These are phyloP conservation scores for Baorangia bicolor DNA, from an alignment of 768 basidiomycete species.

Conservation along the genomic window DNA sequence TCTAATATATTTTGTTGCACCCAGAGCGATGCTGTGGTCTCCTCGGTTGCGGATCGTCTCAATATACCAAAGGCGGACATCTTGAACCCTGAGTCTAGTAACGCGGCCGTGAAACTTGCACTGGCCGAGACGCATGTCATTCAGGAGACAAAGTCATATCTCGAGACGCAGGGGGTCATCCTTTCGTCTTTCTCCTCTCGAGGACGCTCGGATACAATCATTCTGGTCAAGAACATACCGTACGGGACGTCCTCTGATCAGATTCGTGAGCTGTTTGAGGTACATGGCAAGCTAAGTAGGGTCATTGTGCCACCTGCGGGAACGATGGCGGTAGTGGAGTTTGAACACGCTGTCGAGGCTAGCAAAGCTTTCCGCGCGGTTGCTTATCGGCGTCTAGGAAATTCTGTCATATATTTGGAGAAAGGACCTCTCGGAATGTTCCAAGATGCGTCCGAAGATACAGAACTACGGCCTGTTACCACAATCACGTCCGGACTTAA, in stretches of 20 bases:
- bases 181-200: conserved; percentile 54
- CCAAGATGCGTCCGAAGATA: conserved; percentile 37
- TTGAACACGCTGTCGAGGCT: conserved; percentile 69
- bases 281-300: conserved; percentile 66
- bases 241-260: conserved; percentile 78
- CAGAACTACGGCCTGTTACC: conserved; percentile 3
- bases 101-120: conserved; percentile 91
- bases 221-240: conserved; percentile 96
- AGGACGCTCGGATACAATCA: conserved; percentile 70
- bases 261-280: conserved; percentile 76
- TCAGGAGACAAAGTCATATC: conserved; percentile 88
- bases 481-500: conserved; percentile 22
- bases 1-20: conserved; percentile 20
- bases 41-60: conserved; percentile 88
- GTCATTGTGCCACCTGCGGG: conserved; percentile 90
- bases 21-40: conserved; percentile 90
- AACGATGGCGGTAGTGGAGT: conserved; percentile 91
- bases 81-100: conserved; percentile 77
- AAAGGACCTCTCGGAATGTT: conserved; percentile 89
- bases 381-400: conserved; percentile 85
- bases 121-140: conserved; percentile 96
- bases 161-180: conserved; percentile 74
- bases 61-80: conserved; percentile 85
- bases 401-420: conserved; percentile 89
- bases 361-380: conserved; percentile 75